Conservation (phyloP, 2,329 filamentous ascomycete genomes). For the Phyllosticta ampelicida region DNA sequence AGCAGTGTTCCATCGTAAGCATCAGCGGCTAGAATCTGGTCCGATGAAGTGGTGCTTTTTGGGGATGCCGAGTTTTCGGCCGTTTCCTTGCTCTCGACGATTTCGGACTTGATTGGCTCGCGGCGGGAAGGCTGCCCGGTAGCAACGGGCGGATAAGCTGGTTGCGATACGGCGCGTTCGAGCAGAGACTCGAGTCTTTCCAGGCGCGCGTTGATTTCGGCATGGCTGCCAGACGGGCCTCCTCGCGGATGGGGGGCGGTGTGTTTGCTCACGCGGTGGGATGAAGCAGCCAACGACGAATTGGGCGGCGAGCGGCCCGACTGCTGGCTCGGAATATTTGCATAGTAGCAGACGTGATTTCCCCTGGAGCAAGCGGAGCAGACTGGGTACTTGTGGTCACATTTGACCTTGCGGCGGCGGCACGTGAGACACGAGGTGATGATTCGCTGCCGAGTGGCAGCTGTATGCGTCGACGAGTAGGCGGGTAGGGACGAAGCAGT, state of each 20-base stretch:
- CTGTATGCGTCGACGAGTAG: neutral
- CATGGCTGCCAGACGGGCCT: slow-evolving; percentile 13
- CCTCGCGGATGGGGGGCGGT: slow-evolving; percentile 8
- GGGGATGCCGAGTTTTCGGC: slow-evolving; percentile 6
- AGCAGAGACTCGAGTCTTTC: slow-evolving; percentile 27
- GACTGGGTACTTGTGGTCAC: slow-evolving; percentile 28
- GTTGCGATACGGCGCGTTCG: slow-evolving; percentile 13
- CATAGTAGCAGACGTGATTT: slow-evolving; percentile 27
- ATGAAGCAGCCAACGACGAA: neutral
- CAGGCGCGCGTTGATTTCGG: slow-evolving; percentile 26
- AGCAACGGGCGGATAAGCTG: slow-evolving; percentile 14
- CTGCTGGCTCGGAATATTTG: slow-evolving; percentile 14
- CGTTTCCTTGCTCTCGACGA: slow-evolving; percentile 9
- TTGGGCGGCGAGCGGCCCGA: slow-evolving; percentile 1
- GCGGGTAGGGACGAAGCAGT: neutral
- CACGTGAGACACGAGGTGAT: slow-evolving; percentile 30
- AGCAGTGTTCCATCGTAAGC: slow-evolving; percentile 26
- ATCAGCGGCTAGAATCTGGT: slow-evolving; percentile 25
- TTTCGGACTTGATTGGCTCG: slow-evolving; percentile 13
- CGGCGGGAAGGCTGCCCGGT: slow-evolving; percentile 13
- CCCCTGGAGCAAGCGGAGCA: slow-evolving; percentile 28
- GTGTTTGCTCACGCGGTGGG: slow-evolving; percentile 7
- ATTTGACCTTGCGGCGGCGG: slow-evolving; percentile 28
- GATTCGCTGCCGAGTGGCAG: slow-evolving; percentile 21
- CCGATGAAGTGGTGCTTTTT: slow-evolving; percentile 13